phyloP scores from a whole-genome alignment of 2,329 filamentous ascomycete species.

The Neonectria hederae region DNA sequence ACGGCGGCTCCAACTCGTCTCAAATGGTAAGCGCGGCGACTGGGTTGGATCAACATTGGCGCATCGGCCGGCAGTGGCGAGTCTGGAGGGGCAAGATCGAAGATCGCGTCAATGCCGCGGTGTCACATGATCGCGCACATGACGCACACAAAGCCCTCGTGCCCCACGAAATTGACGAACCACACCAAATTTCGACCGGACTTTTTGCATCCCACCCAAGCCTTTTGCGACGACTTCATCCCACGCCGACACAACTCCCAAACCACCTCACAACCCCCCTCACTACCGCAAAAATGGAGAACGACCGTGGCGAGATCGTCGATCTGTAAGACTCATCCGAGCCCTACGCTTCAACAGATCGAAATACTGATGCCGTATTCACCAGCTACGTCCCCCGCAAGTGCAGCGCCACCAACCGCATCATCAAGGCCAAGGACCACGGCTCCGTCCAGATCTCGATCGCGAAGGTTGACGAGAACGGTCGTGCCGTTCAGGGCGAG shows the following conservation, averaged over 20 bases:
- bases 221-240: conserved; percentile 44
- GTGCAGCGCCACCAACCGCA: conserved; percentile 98
- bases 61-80: conserved; percentile 17
- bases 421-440: conserved; percentile 99
- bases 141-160: conserved; percentile 49
- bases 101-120: conserved; percentile 45
- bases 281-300: conserved; percentile 84
- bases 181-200: conserved; percentile 47
- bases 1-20: not conserved
- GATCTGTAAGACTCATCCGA: conserved; percentile 79
- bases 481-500: conserved; percentile 90
- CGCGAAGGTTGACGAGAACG: conserved; percentile 99
- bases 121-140: conserved; percentile 49
- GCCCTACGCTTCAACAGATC: conserved; percentile 12
- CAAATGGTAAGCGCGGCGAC: not conserved
- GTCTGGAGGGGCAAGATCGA: not conserved
- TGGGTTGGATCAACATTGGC: conserved; percentile 16
- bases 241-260: conserved; percentile 44
- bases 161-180: conserved; percentile 50
- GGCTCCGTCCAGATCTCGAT: conserved; percentile 96
- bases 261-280: conserved; percentile 40
- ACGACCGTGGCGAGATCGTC: conserved; percentile 99
- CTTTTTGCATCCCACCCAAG: conserved; percentile 45
- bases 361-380: conserved; percentile 43
- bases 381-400: conserved; percentile 96